phyloP scores from a whole-genome alignment of 164 flowering plant species.

The Warburgia ugandensis region DNA sequence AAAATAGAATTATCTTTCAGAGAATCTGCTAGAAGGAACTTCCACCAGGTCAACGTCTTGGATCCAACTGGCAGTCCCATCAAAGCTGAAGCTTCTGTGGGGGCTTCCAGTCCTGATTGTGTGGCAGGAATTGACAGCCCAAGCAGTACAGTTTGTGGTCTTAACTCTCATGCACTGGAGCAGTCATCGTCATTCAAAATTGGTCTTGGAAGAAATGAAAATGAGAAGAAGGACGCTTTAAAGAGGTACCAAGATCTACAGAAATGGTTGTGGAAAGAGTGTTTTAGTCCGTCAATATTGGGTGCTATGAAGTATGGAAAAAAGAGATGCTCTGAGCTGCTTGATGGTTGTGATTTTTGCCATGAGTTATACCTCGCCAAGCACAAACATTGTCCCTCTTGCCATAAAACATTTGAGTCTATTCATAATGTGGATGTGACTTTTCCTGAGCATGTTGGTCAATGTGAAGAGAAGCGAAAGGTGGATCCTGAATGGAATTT shows the following conservation, averaged over 20 bases:
- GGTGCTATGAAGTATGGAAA: constrained; percentile 63
- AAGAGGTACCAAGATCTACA: constrained; percentile 56
- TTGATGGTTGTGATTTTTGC: constrained; percentile 49
- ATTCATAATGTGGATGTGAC: constrained; percentile 9
- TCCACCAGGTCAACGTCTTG: background rate
- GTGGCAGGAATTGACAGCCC: constrained; percentile 36
- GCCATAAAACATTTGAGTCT: constrained; percentile 36
- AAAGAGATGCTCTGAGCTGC: constrained; percentile 40
- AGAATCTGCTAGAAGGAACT: constrained; percentile 37
- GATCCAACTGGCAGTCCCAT: constrained; percentile 8
- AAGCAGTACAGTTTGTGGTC: constrained; percentile 31
- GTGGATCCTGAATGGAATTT: constrained; percentile 12
- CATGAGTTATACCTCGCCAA: constrained; percentile 29
- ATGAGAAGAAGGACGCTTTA: constrained; percentile 39
- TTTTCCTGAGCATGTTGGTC: constrained; percentile 44
- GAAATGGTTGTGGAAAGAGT: constrained; percentile 81
- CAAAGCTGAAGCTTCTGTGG: constrained; percentile 28
- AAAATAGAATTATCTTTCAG: constrained; percentile 59
- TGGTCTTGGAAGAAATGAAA: constrained; percentile 47
- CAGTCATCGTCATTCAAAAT: constrained; percentile 47
- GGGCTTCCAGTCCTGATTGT: constrained; percentile 23
- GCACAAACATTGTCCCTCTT: constrained; percentile 50
- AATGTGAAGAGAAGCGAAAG: constrained; percentile 30
- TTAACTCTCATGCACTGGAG: constrained; percentile 31
- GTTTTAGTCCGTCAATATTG: constrained; percentile 37